Evolutionary conservation across 2,329 filamentous ascomycete species (phyloP).

Genomic region (Calonectria leucothoes): DNA sequence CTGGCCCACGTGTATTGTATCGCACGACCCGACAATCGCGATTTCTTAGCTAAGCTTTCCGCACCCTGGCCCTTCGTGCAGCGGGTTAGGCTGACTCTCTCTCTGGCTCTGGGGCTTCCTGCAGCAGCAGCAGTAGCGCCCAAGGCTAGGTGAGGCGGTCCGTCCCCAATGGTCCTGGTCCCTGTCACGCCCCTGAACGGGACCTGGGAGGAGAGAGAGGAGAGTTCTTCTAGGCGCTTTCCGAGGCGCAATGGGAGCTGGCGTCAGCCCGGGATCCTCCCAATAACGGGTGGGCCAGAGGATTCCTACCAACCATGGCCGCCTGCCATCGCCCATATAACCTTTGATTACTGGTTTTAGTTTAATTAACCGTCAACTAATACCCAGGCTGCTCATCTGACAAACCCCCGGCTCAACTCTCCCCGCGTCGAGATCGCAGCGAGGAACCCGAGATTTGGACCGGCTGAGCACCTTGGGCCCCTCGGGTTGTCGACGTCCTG

Average conservation of each 20-base stretch:
- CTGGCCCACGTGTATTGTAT: neutral
- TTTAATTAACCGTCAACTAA: neutral
- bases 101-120: neutral
- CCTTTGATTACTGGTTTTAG: constrained; percentile 7
- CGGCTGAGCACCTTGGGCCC: neutral
- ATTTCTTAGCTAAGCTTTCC: neutral
- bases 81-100: neutral
- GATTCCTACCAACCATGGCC: neutral
- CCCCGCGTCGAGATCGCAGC: neutral
- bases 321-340: neutral
- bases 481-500: neutral
- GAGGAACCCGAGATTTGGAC: neutral
- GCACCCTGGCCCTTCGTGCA: too few relatives aligned
- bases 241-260: neutral
- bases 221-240: neutral
- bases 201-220: neutral
- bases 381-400: neutral
- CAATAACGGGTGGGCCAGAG: neutral
- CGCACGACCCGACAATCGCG: neutral
- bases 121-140: neutral
- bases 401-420: neutral
- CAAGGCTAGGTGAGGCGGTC: neutral
- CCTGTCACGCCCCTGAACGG: neutral
- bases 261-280: neutral
- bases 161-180: neutral